Base-by-base conservation (phyloP, 768 basidiomycete species). In the Udeniomyces megalosporus region DNA sequence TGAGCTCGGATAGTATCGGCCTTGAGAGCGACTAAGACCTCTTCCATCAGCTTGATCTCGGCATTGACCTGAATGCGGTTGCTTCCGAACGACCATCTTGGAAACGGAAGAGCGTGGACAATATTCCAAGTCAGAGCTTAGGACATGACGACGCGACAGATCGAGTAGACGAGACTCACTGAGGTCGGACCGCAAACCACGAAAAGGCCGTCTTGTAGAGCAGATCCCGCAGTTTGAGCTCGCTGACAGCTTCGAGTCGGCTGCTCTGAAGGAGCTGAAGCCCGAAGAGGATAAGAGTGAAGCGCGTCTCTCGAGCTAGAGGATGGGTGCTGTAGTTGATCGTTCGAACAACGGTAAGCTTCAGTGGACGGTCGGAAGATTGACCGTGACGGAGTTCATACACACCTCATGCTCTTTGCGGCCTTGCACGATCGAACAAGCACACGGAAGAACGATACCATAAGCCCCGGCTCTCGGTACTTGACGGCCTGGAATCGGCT, bases 31-130 rank as follows among this genome's bases (percentile, higher is more conserved):
- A 80, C 80, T 29, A 87, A 71, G 69, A 99, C 88, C 69, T 96
- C 90, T 20, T 82, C 82, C 7, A 97, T 75, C 0, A 93, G 78
- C 72, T 85, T 88, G 68, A 91, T 80, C 70, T 97, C 93, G 1
- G 86, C 83, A 66, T 86, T 83, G 22, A 96, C 77, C 74, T 96
- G 91, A 5, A 89, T 82, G 2, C 89, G 83, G 72, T 88, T 88
- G 28, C 88, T 86, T n/a, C 93, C 95, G 71, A 84, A 95, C 4
- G 92, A 85, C 92, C 93, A 97, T 68, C 92, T 96, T 31, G 45
- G 28, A 12, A 12, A 29, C 12, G 50, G 7, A 20, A 45, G 28
- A 24, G 50, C 3, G 50, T 53, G 20, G 54, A 64, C 22, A 28
- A n/a, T n/a, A n/a, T n/a, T n/a, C n/a, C n/a, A n/a, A n/a, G n/a